phyloP scores from a whole-genome alignment of 2,329 filamentous ascomycete species.

The Verticillium klebahnii region DNA sequence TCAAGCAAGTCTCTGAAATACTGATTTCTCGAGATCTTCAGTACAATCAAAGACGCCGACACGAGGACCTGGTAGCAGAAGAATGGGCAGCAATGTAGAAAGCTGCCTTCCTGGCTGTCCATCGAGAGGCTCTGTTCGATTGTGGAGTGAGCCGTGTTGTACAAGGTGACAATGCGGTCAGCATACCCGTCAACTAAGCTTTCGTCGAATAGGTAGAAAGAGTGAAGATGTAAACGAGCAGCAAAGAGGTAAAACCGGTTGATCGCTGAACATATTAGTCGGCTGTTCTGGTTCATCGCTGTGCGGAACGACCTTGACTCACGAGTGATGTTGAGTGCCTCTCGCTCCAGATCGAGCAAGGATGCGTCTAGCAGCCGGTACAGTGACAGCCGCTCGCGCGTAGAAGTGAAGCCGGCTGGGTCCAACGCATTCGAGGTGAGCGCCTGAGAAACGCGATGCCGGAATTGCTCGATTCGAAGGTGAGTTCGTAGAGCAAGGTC shows the following conservation, averaged over 20 bases:
- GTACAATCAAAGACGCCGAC: conserved; percentile 1
- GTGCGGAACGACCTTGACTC: not conserved
- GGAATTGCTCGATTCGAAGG: not conserved
- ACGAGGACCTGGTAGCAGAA: conserved; percentile 4
- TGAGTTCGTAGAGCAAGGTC: not conserved
- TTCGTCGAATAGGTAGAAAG: not conserved
- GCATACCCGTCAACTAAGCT: not conserved
- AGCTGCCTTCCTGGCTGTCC: not conserved
- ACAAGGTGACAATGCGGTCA: not conserved
- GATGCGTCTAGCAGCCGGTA: not conserved
- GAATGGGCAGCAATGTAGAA: not conserved
- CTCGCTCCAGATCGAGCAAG: not conserved
- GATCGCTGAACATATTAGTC: not conserved
- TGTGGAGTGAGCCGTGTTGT: not conserved
- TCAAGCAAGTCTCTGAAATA: not conserved
- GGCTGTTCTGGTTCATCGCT: too few species aligned
- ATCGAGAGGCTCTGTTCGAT: not conserved
- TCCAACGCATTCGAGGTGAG: not conserved
- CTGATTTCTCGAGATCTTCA: not conserved
- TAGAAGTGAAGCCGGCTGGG: not conserved
- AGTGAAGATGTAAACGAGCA: not conserved
- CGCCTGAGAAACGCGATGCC: not conserved
- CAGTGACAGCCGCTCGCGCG: not conserved
- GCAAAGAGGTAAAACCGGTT: not conserved
- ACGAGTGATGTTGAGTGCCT: not conserved